Conservation (phyloP, 345 rosid genomes). For the Angophora floribunda region DNA sequence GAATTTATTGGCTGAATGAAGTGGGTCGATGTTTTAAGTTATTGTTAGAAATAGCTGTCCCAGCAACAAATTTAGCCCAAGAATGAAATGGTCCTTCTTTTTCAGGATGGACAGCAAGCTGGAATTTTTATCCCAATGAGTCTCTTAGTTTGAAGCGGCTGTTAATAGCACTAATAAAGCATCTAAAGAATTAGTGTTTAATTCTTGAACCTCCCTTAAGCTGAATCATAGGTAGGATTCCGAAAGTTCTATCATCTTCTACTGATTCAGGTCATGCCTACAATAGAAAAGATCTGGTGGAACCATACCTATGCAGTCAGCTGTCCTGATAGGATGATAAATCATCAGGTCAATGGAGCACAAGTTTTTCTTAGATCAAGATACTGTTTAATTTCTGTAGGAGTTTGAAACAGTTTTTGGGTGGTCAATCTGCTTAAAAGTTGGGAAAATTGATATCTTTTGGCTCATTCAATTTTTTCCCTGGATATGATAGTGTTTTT, state of each 20-base stretch:
- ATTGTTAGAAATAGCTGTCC: background rate
- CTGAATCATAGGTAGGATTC: background rate
- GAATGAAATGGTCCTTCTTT: background rate
- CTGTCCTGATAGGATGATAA: background rate
- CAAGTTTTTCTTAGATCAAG: background rate
- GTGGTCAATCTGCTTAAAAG: background rate
- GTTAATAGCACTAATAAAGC: background rate
- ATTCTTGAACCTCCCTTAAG: background rate
- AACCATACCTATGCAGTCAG: background rate
- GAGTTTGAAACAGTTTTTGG: background rate
- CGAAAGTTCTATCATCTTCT: background rate
- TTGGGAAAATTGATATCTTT: background rate
- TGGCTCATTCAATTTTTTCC: background rate
- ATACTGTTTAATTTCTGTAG: background rate
- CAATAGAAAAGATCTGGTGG: background rate
- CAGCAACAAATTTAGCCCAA: background rate
- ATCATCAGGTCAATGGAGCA: background rate
- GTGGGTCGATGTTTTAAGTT: background rate
- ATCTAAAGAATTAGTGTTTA: background rate
- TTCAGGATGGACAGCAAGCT: background rate
- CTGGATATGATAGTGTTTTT: background rate
- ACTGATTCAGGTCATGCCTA: background rate
- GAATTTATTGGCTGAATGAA: background rate
- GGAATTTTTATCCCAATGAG: background rate
- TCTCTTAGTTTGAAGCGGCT: background rate